A percentile compares a stretch with the other conserved stretches of the same genome.
phyloP scores from a whole-genome alignment of 225 moss, liverwort and hornwort species.

The Pseudisothecium myosuroides region DNA sequence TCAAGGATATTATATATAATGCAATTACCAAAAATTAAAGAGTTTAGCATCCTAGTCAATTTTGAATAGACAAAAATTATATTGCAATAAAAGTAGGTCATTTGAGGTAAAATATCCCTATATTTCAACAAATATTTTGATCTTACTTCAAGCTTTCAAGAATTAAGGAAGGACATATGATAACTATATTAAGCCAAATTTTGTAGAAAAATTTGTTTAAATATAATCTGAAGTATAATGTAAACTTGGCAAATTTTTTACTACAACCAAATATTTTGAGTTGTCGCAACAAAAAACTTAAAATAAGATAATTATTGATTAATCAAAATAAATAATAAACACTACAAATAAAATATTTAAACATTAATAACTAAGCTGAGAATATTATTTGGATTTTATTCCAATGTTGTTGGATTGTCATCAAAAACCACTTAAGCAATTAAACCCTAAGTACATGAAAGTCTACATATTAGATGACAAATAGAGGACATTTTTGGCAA shows the following conservation, averaged over 20 bases:
- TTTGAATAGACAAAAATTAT: background rate
- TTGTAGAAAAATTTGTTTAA: background rate
- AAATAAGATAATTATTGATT: background rate
- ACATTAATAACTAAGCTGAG: too few relatives aligned
- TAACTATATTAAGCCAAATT: too few relatives aligned
- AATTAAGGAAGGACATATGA: background rate
- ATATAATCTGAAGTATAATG: background rate
- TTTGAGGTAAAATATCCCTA: background rate
- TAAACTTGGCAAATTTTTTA: too few relatives aligned
- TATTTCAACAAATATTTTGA: background rate
- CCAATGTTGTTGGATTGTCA: too few relatives aligned
- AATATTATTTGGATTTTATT: background rate
- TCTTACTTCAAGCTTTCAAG: background rate
- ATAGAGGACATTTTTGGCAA: rapidly evolving
- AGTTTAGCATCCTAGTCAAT: background rate
- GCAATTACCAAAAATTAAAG: background rate
- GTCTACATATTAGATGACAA: rapidly evolving
- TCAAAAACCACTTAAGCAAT: background rate
- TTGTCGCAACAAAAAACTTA: rapidly evolving
- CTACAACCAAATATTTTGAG: background rate
- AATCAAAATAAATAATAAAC: background rate
- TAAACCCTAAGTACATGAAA: rapidly evolving
- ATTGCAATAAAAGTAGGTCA: background rate
- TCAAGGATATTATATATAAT: background rate
- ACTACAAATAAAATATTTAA: background rate